These are phyloP conservation scores for Eucalyptus melliodora DNA, from an alignment of 345 rosid species.

Conservation along the genomic window DNA sequence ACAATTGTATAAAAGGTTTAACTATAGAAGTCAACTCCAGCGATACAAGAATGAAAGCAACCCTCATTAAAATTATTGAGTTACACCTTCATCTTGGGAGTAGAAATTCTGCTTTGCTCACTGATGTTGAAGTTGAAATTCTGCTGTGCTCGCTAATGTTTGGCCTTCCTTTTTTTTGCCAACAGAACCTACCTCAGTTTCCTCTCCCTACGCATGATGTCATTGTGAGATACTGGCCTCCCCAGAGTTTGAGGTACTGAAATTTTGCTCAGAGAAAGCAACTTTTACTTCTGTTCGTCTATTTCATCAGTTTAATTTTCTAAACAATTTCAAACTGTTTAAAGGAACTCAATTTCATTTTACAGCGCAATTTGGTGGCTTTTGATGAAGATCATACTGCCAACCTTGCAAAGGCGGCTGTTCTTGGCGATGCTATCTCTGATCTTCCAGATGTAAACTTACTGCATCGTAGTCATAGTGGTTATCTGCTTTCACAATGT, in stretches of 20 bases:
- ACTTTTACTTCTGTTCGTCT: neutral
- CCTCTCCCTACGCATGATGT: constrained; percentile 95
- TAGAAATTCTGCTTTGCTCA: neutral
- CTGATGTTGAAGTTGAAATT: neutral
- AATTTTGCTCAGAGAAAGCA: neutral
- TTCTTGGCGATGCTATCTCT: constrained; percentile 82
- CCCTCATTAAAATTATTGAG: neutral
- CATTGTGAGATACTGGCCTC: constrained; percentile 81
- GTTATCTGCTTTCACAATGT: neutral
- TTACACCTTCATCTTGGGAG: neutral
- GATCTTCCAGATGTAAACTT: constrained; percentile 77
- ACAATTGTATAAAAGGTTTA: neutral
- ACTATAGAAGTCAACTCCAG: neutral
- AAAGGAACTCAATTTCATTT: constrained; percentile 4
- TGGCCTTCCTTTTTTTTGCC: neutral
- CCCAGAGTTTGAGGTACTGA: constrained; percentile 74
- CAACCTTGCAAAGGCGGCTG: constrained; percentile 52
- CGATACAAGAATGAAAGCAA: neutral
- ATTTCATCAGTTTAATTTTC: neutral
- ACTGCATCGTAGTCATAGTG: neutral
- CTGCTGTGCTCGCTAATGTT: neutral
- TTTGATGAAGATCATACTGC: constrained; percentile 70
- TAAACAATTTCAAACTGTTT: neutral
- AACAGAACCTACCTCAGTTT: constrained; percentile 87
- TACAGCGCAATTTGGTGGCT: constrained; percentile 91